Evolutionary conservation across 148 eudicot species (phyloP).

Genomic region (Silene uniflora): DNA sequence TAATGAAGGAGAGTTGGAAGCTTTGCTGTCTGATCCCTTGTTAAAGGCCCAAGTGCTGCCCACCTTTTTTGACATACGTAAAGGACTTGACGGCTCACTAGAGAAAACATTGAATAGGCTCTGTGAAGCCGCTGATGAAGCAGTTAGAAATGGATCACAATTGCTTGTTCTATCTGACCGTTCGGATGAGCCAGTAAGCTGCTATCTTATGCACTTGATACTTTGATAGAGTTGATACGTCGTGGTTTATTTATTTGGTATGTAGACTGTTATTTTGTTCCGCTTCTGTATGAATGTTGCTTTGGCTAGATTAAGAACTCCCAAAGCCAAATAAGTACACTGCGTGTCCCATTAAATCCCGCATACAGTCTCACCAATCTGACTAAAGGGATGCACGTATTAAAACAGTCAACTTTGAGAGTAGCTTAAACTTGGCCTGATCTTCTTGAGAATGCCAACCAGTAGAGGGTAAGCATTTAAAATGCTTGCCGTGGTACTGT

Average conservation of each 20-base stretch:
- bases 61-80: slow-evolving; percentile 80
- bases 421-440: background rate
- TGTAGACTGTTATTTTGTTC: background rate
- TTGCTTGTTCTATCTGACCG: slow-evolving; percentile 93
- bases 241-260: background rate
- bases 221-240: background rate
- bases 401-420: background rate
- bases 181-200: slow-evolving; percentile 80
- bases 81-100: slow-evolving; percentile 91
- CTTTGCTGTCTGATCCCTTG: slow-evolving; percentile 62
- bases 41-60: slow-evolving; percentile 76
- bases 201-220: background rate
- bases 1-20: slow-evolving; percentile 88
- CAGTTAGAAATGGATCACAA: slow-evolving; percentile 97
- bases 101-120: slow-evolving; percentile 68
- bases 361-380: background rate
- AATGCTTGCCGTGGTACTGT: too few relatives aligned
- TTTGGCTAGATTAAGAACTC: background rate
- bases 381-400: background rate
- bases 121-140: slow-evolving; percentile 99
- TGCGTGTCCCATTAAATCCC: background rate
- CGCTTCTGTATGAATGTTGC: background rate
- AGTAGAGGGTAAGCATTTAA: too few relatives aligned
- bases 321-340: background rate
- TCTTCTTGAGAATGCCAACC: background rate